Evolutionary conservation across 768 basidiomycete genomes (phyloP), one percentile per base, ranked within the genome.

Genomic region (Thelephora aurantiotincta): DNA sequence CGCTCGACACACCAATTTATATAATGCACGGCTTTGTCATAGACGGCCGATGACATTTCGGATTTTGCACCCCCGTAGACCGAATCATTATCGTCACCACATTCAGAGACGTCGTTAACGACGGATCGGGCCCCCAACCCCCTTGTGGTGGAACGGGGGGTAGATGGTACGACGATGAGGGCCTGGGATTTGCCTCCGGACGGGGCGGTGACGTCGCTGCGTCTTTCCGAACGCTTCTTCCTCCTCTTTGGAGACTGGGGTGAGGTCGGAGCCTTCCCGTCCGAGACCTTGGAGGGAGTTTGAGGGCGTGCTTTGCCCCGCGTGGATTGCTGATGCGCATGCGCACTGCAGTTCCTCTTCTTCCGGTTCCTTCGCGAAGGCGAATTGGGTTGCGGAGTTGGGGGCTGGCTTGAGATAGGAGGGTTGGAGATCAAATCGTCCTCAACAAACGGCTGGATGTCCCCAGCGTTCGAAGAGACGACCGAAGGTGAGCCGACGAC

Each of bases 21-120:
- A 58, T 70, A 82, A 36, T 61, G 63, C 11, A 72, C 68, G 1
- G 82, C 82, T 49, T 77, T 76, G 46, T 78, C 66, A 56, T 78
- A 80, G 42, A 70, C 60, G 0, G 68, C 64, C 11, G 2, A 50
- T 46, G 30, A 50, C 57, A 23, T 55, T 55, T 14, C 56, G 57
- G 35, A 30, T 9, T 9, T 30, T 30, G 5, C 26, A 9, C 9
- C 26, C 26, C 26, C 26, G 9, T 30, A 30, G 26, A 9, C 26
- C 26, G 26, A 30, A 9, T 30, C 26, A 9, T 30, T 30, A 30
- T 68, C 65, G 35, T 52, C 68, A 11, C 62, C 68, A 26, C 57
- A 59, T 55, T 73, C 70, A 11, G 73, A 73, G 43, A 70, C 59
- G 53, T 76, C 73, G 54, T 76, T 74, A 11, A 75, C 73, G 35